Percentiles rank a stretch among this genome's conserved stretches.
Evolutionary conservation across 2,329 filamentous ascomycete species (phyloP).

Genomic region (Elsinoe necatrix): DNA sequence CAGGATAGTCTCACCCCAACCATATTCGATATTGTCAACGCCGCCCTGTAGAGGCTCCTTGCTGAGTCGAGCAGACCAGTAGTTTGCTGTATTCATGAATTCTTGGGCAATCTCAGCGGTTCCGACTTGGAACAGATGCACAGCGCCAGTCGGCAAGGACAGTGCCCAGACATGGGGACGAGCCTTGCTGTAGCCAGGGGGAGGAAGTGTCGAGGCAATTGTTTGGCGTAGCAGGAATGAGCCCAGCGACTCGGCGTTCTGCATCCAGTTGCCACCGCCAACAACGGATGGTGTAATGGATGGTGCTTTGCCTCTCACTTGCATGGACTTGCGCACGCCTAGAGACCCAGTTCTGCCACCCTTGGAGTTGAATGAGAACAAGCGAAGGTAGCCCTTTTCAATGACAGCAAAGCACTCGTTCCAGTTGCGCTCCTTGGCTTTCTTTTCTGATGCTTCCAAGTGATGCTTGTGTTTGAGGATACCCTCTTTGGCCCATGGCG

Average conservation of each 20-base stretch:
- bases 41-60: slow-evolving; percentile 89
- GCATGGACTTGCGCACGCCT: slow-evolving; percentile 28
- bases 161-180: slow-evolving; percentile 91
- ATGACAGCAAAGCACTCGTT: slow-evolving; percentile 91
- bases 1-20: slow-evolving; percentile 83
- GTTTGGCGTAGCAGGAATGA: slow-evolving; percentile 84
- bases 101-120: slow-evolving; percentile 91
- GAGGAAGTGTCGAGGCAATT: slow-evolving; percentile 78
- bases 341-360: slow-evolving; percentile 41
- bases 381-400: slow-evolving; percentile 84
- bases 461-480: slow-evolving; percentile 95
- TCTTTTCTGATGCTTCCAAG: slow-evolving; percentile 80
- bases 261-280: slow-evolving; percentile 95
- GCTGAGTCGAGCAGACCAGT: slow-evolving; percentile 91
- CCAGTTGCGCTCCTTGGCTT: slow-evolving; percentile 91
- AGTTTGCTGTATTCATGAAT: slow-evolving; percentile 90
- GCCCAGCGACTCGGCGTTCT: slow-evolving; percentile 84
- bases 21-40: slow-evolving; percentile 94
- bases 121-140: slow-evolving; percentile 96
- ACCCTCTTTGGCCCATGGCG: slow-evolving; percentile 98
- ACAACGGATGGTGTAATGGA: slow-evolving; percentile 56
- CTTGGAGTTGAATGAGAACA: slow-evolving; percentile 85
- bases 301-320: slow-evolving; percentile 23
- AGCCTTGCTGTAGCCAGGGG: slow-evolving; percentile 85
- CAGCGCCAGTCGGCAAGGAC: slow-evolving; percentile 81